Conservation (phyloP, 768 basidiomycete genomes). For the Agaricus sinodeliciosus region DNA sequence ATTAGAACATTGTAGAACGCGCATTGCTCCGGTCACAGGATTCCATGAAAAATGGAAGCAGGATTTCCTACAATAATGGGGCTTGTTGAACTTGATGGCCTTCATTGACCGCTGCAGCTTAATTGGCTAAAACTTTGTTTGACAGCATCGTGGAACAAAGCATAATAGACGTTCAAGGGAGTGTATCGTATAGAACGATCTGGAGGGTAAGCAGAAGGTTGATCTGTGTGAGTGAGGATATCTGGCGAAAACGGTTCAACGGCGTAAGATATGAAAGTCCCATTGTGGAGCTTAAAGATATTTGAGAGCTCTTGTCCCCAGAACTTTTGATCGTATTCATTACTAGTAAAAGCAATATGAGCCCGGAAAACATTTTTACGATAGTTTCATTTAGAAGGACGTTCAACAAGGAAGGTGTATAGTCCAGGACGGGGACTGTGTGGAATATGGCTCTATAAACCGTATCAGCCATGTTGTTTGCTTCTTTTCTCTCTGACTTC, state of each 20-base stretch:
- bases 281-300: slow-evolving; percentile 15
- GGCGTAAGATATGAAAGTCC: slow-evolving; percentile 35
- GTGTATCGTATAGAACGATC: slow-evolving; percentile 29
- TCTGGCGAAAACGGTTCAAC: slow-evolving; percentile 45
- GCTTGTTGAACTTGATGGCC: slow-evolving; percentile 31
- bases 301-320: slow-evolving; percentile 30
- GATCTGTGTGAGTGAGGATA: slow-evolving; percentile 30
- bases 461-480: not conserved
- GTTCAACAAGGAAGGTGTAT: slow-evolving; percentile 29
- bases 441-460: slow-evolving; percentile 27
- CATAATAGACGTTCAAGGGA: slow-evolving; percentile 42
- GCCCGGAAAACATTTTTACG: slow-evolving; percentile 11
- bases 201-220: slow-evolving; percentile 42
- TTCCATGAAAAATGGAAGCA: too few relatives aligned
- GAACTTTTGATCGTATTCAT: slow-evolving; percentile 24
- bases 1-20: too few relatives aligned
- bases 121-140: slow-evolving; percentile 33
- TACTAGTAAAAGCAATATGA: not conserved
- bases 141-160: slow-evolving; percentile 38
- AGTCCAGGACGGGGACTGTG: slow-evolving; percentile 33
- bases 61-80: too few relatives aligned
- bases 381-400: slow-evolving; percentile 38
- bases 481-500: too few relatives aligned
- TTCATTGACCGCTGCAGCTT: slow-evolving; percentile 28
- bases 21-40: too few relatives aligned